phyloP scores from a whole-genome alignment of 1,139 yeast genomes.

The Zygosaccharomyces sapae region DNA sequence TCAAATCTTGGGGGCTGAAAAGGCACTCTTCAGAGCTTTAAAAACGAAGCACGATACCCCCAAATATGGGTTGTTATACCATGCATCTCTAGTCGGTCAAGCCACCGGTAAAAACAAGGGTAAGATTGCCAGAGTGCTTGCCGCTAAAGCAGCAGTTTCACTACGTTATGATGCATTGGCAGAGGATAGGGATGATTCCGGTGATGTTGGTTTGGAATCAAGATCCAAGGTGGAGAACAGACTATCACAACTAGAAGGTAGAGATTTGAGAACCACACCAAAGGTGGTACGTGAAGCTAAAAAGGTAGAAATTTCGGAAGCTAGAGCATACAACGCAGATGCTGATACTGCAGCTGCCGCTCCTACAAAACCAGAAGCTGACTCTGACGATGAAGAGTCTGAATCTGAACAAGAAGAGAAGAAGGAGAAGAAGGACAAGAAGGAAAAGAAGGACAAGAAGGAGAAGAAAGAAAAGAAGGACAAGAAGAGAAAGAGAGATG shows the following conservation, averaged over 20 bases:
- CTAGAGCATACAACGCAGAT: slow-evolving; percentile 88
- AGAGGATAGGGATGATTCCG: slow-evolving; percentile 94
- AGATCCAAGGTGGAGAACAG: slow-evolving; percentile 93
- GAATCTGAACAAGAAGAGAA: slow-evolving; percentile 37
- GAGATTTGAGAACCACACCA: slow-evolving; percentile 79
- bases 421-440: slow-evolving; percentile 35
- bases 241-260: slow-evolving; percentile 92
- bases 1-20: slow-evolving; percentile 98
- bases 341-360: slow-evolving; percentile 64
- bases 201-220: slow-evolving; percentile 87
- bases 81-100: slow-evolving; percentile 95
- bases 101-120: slow-evolving; percentile 98
- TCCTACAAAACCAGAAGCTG: slow-evolving; percentile 47
- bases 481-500: slow-evolving; percentile 43
- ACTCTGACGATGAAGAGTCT: slow-evolving; percentile 44
- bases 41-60: slow-evolving; percentile 99
- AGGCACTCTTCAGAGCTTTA: slow-evolving; percentile 96
- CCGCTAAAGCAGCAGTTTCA: slow-evolving; percentile 97
- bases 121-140: slow-evolving; percentile 96
- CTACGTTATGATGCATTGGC: slow-evolving; percentile 94
- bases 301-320: slow-evolving; percentile 79
- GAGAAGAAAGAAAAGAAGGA: slow-evolving; percentile 39
- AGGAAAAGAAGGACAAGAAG: slow-evolving; percentile 39
- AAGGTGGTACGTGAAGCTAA: slow-evolving; percentile 71
- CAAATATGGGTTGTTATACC: slow-evolving; percentile 94